Base-by-base conservation (phyloP, 352 stramenopile species). In the Peronospora tabacina region DNA sequence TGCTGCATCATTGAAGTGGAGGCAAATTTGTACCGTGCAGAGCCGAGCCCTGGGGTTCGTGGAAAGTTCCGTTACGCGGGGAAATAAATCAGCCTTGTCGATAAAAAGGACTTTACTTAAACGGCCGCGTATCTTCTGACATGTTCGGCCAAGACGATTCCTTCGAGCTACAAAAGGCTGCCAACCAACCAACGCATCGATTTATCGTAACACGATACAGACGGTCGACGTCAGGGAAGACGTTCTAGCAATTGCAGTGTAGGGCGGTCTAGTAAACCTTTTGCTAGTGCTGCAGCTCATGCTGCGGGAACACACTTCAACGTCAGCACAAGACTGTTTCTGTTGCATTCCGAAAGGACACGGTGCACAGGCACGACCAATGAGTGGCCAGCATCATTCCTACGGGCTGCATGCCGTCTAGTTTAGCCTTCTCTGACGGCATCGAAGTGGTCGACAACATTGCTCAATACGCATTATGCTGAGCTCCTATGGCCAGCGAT, bases 1-100 rank as follows among this genome's bases (percentile, higher is more conserved):
- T 60, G 48, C 48, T 54, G 19, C 24, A 32, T 48, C 52, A 41
- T 70, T 70, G 61, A 67, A 67, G 61, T 63, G 49, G 19, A 28
- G 29, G 43, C 43, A 57, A 52, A 60, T 62, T 62, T 49, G 33
- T n/a, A 9, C 15, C 8, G 46, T n/a, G 26, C 35, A 62, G 9
- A 39, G 49, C 49, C 44, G 22, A 49, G 58, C 12, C 58, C 40
- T n/a, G 13, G 3, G 20, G 36, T 72, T 72, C 64, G 64, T 58
- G 52, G 60, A 72, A 72, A 67, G 33, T 70, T 72, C 60, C 37
- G 40, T 41, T 44, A n/a, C 20, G 1, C 32, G 39, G 38, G 33
- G 40, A 24, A 37, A 45, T 38, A 53, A 67, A 67, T 67, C 58
- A 67, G 47, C 48, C 15, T 58, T 57, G 45, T 45, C 9, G 1